phyloP scores from a whole-genome alignment of 2,329 filamentous ascomycete species.

The Fusarium sp. region DNA sequence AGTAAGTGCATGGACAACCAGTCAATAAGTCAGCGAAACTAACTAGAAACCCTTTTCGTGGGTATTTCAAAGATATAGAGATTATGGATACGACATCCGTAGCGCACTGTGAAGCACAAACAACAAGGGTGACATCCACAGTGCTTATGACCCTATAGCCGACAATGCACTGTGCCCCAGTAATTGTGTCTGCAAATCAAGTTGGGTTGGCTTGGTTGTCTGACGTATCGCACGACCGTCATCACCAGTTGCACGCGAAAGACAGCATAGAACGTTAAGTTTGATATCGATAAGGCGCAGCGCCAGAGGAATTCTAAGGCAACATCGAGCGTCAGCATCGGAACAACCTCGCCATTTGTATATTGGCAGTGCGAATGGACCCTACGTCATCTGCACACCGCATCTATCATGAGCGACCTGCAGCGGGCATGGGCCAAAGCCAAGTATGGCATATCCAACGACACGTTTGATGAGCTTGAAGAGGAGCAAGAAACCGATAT shows the following conservation, averaged over 20 bases:
- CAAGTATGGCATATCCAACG: constrained; percentile 73
- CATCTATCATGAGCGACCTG: constrained; percentile 79
- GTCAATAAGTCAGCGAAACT: too few relatives aligned
- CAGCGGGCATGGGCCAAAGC: constrained; percentile 85
- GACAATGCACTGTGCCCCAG: constrained; percentile 36
- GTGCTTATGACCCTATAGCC: rapidly evolving
- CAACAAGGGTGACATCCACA: rapidly evolving
- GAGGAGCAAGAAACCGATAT: constrained; percentile 66
- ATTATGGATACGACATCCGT: too few relatives aligned
- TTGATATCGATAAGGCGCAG: constrained; percentile 24
- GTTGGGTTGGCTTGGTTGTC: constrained; percentile 35
- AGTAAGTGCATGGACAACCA: neutral
- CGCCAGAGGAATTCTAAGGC: constrained; percentile 1
- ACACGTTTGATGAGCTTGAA: constrained; percentile 67
- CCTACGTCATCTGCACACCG: constrained; percentile 35
- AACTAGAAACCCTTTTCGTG: too few relatives aligned
- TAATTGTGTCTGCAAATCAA: constrained; percentile 24
- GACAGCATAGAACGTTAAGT: constrained; percentile 10
- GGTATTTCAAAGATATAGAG: neutral
- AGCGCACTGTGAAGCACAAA: constrained; percentile 12
- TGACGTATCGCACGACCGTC: constrained; percentile 31
- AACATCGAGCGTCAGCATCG: constrained; percentile 23
- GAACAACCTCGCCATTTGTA: constrained; percentile 10
- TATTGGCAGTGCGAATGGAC: constrained; percentile 34
- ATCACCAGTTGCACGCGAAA: constrained; percentile 33